Conservation (phyloP, 140 eudicot genomes). For the Oenanthe javanica region DNA sequence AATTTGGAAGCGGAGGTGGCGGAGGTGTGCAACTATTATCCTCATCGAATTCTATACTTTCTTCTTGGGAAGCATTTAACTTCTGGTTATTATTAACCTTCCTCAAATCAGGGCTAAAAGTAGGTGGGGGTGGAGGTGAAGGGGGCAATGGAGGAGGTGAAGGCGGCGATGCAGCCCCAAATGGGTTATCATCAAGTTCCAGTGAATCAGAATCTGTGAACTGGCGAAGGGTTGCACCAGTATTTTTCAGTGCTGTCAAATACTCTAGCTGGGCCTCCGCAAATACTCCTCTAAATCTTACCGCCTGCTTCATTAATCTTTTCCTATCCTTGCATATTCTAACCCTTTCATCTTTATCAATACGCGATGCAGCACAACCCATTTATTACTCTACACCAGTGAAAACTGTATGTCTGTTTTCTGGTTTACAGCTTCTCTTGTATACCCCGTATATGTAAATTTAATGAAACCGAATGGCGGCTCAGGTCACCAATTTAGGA, state of each 20-base stretch:
- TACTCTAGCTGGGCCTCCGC: constrained; percentile 47
- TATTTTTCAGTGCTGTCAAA: constrained; percentile 47
- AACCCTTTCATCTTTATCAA: constrained; percentile 53
- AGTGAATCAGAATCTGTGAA: constrained; percentile 55
- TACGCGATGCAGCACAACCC: constrained; percentile 56
- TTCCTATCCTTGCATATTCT: constrained; percentile 47
- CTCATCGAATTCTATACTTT: constrained; percentile 33
- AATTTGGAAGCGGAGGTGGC: constrained; percentile 35
- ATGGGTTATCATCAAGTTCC: constrained; percentile 33
- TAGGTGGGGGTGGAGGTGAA: constrained; percentile 56
- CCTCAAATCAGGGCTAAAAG: constrained; percentile 43
- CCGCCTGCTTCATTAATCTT: constrained; percentile 41
- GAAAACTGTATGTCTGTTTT: not conserved
- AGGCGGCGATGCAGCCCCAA: constrained; percentile 22
- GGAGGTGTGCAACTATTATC: constrained; percentile 29
- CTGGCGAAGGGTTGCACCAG: constrained; percentile 55
- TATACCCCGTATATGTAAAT: not conserved
- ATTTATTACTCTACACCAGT: constrained; percentile 13
- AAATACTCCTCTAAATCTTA: constrained; percentile 41
- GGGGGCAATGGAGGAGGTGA: constrained; percentile 54
- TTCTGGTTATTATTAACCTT: constrained; percentile 12
- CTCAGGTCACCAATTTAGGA: not conserved
- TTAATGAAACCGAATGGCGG: not conserved
- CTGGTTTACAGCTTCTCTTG: not conserved
- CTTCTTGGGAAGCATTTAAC: constrained; percentile 27